Percentiles rank a stretch among this genome's conserved stretches.
These are phyloP conservation scores for Quercus phellos DNA, from an alignment of 331 rosid genomes.

Conservation along the genomic window DNA sequence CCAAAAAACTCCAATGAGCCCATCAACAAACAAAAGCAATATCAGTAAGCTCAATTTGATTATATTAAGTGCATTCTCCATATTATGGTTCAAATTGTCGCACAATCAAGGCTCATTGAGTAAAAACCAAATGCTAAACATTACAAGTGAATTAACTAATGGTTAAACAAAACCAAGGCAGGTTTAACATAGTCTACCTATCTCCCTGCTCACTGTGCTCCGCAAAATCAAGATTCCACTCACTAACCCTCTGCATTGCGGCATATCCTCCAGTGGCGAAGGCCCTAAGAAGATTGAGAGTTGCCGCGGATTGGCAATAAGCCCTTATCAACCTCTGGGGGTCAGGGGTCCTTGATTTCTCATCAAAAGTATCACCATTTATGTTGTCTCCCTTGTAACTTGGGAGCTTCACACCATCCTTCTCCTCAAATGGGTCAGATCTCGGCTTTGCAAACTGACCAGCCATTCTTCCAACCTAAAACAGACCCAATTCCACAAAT, in stretches of 20 bases:
- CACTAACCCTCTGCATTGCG: conserved; percentile 67
- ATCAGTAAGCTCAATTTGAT: not conserved
- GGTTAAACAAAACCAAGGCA: not conserved
- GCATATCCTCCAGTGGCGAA: conserved; percentile 75
- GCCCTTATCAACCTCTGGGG: conserved; percentile 72
- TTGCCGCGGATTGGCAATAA: conserved; percentile 67
- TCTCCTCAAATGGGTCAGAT: conserved; percentile 43
- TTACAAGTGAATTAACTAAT: not conserved
- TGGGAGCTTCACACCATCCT: conserved; percentile 58
- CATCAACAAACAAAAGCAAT: too few relatives aligned
- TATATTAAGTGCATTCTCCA: not conserved
- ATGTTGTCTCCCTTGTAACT: conserved; percentile 65
- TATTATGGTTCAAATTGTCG: not conserved
- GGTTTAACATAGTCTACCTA: conserved; percentile 36
- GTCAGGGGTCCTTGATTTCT: conserved; percentile 59
- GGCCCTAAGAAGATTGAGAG: conserved; percentile 62
- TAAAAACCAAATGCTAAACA: not conserved
- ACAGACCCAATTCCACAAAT: not conserved
- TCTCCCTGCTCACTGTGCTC: conserved; percentile 67
- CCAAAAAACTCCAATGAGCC: not conserved
- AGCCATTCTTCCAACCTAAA: conserved; percentile 78
- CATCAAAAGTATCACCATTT: conserved; percentile 53
- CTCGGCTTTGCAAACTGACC: conserved; percentile 76
- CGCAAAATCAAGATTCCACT: conserved; percentile 72
- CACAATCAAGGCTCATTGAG: not conserved